Percentiles rank a stretch among this genome's conserved stretches.
phyloP scores from a whole-genome alignment of 2,329 filamentous ascomycete species.

The Arthrobotrys pseudoclavata region DNA sequence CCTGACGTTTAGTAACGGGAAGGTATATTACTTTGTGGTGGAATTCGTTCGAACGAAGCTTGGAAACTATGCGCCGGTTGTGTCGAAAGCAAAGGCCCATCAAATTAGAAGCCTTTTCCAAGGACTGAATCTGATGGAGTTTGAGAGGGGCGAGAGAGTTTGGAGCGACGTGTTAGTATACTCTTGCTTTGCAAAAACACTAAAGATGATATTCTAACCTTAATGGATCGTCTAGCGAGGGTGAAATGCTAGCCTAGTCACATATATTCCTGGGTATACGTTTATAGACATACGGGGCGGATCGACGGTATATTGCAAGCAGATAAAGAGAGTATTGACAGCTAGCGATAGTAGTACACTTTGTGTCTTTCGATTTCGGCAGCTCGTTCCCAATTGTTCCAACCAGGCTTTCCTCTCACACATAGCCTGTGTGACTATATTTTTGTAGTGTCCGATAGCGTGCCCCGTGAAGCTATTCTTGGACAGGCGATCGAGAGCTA shows the following conservation, averaged over 20 bases:
- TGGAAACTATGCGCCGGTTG: not conserved
- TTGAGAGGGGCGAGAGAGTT: constrained; percentile 32
- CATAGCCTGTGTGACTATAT: too few species aligned
- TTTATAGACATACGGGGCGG: too few species aligned
- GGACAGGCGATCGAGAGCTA: too few species aligned
- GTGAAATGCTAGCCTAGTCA: constrained; percentile 4
- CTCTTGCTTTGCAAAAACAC: not conserved
- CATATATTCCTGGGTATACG: not conserved
- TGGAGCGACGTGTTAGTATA: constrained; percentile 22
- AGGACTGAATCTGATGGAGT: constrained; percentile 27
- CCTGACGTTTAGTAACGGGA: not conserved
- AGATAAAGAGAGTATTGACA: too few species aligned
- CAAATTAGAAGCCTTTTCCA: constrained; percentile 26
- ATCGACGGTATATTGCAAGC: too few species aligned
- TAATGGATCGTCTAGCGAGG: not conserved
- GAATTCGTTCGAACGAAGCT: constrained; percentile 38
- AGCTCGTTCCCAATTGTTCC: too few species aligned
- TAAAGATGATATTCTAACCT: too few species aligned
- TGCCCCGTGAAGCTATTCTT: too few species aligned
- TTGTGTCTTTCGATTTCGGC: too few species aligned
- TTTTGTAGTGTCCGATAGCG: too few species aligned
- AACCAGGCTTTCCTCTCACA: too few species aligned
- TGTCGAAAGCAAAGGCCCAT: constrained; percentile 16
- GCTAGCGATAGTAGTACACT: too few species aligned
- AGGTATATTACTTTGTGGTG: constrained; percentile 28